Evolutionary conservation across 495 filamentous ascomycete genomes (phyloP).

Genomic region (Penicillium egyptiacum): DNA sequence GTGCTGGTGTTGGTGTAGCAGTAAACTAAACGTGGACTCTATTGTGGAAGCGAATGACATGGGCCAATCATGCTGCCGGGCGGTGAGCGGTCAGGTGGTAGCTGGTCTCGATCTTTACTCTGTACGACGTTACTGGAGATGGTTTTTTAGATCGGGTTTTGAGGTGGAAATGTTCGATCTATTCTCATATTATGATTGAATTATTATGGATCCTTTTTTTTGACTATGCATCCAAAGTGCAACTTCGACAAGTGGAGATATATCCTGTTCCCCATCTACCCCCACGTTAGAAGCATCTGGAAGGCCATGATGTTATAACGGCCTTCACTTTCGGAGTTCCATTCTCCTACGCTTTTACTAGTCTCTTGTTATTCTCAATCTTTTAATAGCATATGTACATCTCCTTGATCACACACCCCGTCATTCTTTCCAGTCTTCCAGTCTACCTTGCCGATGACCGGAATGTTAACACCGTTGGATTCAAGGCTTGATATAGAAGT

Average conservation of each 20-base stretch:
- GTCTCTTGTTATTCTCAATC: background rate
- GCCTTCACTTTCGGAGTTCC: background rate
- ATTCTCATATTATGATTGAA: background rate
- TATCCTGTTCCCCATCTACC: background rate
- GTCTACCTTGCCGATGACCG: background rate
- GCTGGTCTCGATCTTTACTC: conserved; percentile 1
- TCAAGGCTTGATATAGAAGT: background rate
- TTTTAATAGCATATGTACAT: background rate
- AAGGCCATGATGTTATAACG: conserved; percentile 17
- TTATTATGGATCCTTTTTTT: background rate
- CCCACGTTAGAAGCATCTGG: conserved; percentile 33
- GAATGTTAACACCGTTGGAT: background rate
- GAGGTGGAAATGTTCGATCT: background rate
- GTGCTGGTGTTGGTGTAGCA: conserved; percentile 27
- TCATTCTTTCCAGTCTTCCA: background rate
- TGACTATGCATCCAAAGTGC: background rate
- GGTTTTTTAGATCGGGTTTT: background rate
- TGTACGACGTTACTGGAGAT: background rate
- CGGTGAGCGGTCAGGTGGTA: conserved; percentile 36
- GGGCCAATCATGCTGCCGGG: conserved; percentile 41
- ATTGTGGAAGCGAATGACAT: conserved; percentile 43
- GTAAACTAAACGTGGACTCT: conserved; percentile 49
- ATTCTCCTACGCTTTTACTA: background rate
- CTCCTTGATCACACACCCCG: background rate
- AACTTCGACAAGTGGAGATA: background rate